Evolutionary conservation across 495 filamentous ascomycete genomes (phyloP).

Genomic region (Aspergillus biplanus): DNA sequence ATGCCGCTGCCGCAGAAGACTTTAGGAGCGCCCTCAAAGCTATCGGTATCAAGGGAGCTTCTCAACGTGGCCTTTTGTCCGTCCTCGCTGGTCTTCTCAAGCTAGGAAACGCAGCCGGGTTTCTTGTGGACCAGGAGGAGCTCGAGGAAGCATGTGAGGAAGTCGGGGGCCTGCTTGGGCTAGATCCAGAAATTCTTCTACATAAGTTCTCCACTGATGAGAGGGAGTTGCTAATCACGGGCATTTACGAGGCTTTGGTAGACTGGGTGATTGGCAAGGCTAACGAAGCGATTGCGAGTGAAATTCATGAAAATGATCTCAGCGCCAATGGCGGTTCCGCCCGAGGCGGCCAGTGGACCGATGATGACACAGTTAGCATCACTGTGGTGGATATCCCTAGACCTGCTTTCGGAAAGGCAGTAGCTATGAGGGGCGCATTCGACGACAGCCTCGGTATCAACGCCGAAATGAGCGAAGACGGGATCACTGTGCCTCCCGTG

Average conservation of each 20-base stretch:
- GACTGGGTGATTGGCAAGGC: slow-evolving; percentile 91
- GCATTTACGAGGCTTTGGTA: slow-evolving; percentile 90
- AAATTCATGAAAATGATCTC: slow-evolving; percentile 71
- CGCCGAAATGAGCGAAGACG: slow-evolving; percentile 94
- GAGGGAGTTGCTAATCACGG: slow-evolving; percentile 77
- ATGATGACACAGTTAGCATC: slow-evolving; percentile 85
- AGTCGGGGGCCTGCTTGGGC: slow-evolving; percentile 78
- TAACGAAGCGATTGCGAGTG: slow-evolving; percentile 82
- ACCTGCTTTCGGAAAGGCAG: slow-evolving; percentile 78
- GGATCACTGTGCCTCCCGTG: slow-evolving; percentile 68
- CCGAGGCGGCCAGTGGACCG: slow-evolving; percentile 60
- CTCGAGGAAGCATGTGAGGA: slow-evolving; percentile 89
- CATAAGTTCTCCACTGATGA: slow-evolving; percentile 81
- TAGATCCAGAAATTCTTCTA: slow-evolving; percentile 83
- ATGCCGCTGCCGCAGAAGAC: slow-evolving; percentile 90
- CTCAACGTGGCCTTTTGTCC: slow-evolving; percentile 78
- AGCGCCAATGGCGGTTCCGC: slow-evolving; percentile 55
- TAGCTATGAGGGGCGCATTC: slow-evolving; percentile 85
- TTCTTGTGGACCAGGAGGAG: slow-evolving; percentile 81
- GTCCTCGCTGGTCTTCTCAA: slow-evolving; percentile 86
- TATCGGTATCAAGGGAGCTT: slow-evolving; percentile 87
- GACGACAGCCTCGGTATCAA: slow-evolving; percentile 93
- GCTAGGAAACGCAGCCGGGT: slow-evolving; percentile 86
- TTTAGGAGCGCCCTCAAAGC: slow-evolving; percentile 80
- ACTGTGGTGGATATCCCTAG: slow-evolving; percentile 86